Evolutionary conservation across 1,139 yeast genomes (phyloP).

Genomic region (Wickerhamomyces sp.): DNA sequence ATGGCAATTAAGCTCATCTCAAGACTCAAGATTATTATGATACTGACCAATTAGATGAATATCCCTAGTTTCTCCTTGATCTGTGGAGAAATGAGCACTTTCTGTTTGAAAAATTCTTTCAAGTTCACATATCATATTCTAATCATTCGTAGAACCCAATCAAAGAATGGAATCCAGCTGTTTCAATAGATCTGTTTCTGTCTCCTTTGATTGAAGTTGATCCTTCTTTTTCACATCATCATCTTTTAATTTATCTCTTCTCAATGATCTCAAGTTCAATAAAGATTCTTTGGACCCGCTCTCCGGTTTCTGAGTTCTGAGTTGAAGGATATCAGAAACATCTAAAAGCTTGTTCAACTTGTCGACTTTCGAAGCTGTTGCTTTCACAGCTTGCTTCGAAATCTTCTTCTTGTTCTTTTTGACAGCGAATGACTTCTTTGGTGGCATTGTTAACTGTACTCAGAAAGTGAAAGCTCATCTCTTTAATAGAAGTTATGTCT

Average conservation of each 20-base stretch:
- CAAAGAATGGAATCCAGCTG: conserved; percentile 48
- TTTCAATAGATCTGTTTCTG: conserved; percentile 46
- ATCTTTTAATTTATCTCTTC: conserved; percentile 39
- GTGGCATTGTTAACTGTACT: conserved; percentile 6
- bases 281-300: conserved; percentile 28
- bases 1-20: no score
- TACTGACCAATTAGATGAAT: no score
- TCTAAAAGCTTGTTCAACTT: conserved; percentile 32
- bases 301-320: conserved; percentile 16
- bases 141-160: no score
- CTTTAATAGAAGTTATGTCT: background rate
- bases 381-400: conserved; percentile 14
- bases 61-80: no score
- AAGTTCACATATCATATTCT: no score
- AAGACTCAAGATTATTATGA: no score
- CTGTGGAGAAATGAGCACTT: no score
- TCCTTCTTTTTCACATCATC: conserved; percentile 37
- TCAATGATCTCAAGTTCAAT: conserved; percentile 27
- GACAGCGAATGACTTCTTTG: conserved; percentile 4
- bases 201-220: conserved; percentile 35
- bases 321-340: conserved; percentile 31
- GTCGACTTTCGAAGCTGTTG: conserved; percentile 34
- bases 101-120: no score
- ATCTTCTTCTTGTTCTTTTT: conserved; percentile 10
- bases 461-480: background rate